A percentile compares a stretch with the other conserved stretches of the same genome.
These are phyloP conservation scores for Jimgerdemannia flammicorona DNA, from an alignment of 192 early-diverging fungal species.

Conservation along the genomic window DNA sequence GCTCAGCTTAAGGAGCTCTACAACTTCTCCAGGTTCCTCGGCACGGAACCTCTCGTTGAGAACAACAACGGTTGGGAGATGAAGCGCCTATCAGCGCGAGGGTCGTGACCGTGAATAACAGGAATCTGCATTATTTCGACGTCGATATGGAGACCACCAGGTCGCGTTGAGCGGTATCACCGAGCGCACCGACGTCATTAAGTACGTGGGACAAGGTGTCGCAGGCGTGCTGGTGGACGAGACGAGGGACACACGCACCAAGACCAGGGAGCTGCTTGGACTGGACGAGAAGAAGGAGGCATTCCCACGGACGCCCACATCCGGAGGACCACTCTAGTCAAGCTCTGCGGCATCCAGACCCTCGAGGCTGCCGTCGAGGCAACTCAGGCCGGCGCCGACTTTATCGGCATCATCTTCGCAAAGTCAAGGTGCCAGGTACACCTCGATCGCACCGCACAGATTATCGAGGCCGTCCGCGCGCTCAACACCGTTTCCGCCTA, in stretches of 20 bases:
- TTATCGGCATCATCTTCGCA: slow-evolving; percentile 96
- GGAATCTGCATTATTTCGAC: slow-evolving; percentile 94
- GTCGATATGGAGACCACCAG: slow-evolving; percentile 88
- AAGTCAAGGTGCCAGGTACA: slow-evolving; percentile 76
- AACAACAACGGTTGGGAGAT: slow-evolving; percentile 92
- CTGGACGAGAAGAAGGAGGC: slow-evolving; percentile 5
- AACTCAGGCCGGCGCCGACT: slow-evolving; percentile 74
- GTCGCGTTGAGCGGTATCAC: slow-evolving; percentile 92
- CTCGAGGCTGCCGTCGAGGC: slow-evolving; percentile 79
- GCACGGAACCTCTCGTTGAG: slow-evolving; percentile 98
- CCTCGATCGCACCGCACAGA: slow-evolving; percentile 56
- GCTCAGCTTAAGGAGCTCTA: slow-evolving; percentile 66
- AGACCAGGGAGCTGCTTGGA: slow-evolving; percentile 70
- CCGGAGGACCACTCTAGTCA: slow-evolving; percentile 57
- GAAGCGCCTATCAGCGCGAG: slow-evolving; percentile 70
- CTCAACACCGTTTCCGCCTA: slow-evolving; percentile 1
- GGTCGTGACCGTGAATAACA: slow-evolving; percentile 97
- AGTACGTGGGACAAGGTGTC: slow-evolving; percentile 75
- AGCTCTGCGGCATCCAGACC: slow-evolving; percentile 90
- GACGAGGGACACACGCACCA: slow-evolving; percentile 63
- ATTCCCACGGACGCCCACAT: background rate
- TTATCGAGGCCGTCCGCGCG: slow-evolving; percentile 66
- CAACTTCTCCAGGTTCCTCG: slow-evolving; percentile 67
- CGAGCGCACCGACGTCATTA: slow-evolving; percentile 73
- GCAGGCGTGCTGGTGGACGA: slow-evolving; percentile 87